These are phyloP conservation scores for Ziziphus jujuba DNA, from an alignment of 306 rosid genomes.

Conservation along the genomic window DNA sequence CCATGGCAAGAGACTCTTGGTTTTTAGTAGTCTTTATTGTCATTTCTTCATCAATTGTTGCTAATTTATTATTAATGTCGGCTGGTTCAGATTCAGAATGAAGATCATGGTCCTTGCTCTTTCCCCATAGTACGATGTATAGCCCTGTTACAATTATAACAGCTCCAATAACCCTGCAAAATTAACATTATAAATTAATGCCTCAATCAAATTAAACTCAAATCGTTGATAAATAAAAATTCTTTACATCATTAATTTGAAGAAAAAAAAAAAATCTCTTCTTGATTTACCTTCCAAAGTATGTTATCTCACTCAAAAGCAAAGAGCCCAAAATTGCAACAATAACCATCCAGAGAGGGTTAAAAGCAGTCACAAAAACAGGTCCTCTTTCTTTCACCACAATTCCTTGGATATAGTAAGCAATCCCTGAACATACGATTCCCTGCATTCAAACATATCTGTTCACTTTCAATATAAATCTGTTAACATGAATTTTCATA, in stretches of 20 bases:
- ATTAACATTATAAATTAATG: neutral
- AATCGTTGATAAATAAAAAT: neutral
- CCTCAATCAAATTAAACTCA: neutral
- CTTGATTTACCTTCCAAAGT: constrained; percentile 56
- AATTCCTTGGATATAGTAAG: constrained; percentile 41
- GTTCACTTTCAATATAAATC: neutral
- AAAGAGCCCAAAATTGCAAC: constrained; percentile 47
- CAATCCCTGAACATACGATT: constrained; percentile 38
- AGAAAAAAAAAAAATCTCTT: no score
- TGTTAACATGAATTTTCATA: neutral
- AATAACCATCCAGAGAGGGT: constrained; percentile 47
- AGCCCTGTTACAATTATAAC: constrained; percentile 42
- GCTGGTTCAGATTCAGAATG: neutral
- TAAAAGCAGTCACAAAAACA: constrained; percentile 47
- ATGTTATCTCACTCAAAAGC: constrained; percentile 37
- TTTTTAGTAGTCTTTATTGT: constrained; percentile 1
- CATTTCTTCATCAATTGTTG: constrained; percentile 19
- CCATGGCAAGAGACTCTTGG: neutral
- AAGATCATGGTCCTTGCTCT: constrained; percentile 36
- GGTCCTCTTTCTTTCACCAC: constrained; percentile 55
- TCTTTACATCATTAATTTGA: neutral
- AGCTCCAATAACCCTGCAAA: constrained; percentile 49
- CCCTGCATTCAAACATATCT: constrained; percentile 41
- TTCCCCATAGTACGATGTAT: constrained; percentile 55
- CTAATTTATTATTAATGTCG: constrained; percentile 7